Evolutionary conservation across 148 eudicot species (phyloP).

Genomic region (Spergularia bocconei): DNA sequence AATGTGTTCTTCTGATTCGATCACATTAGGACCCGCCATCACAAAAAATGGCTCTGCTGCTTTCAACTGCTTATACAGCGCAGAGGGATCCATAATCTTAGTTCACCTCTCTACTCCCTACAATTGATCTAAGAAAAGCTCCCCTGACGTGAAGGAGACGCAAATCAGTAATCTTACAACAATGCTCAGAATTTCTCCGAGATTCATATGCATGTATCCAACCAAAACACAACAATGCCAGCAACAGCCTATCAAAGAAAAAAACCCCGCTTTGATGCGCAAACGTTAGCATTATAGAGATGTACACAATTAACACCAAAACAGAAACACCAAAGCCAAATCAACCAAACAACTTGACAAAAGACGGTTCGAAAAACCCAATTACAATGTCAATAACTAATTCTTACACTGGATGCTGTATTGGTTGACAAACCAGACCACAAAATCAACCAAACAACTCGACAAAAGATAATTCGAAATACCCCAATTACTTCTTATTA

Average conservation of each 20-base stretch:
- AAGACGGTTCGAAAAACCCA: too few relatives aligned
- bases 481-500: too few relatives aligned
- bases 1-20: slow-evolving; percentile 93
- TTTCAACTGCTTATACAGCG: slow-evolving; percentile 61
- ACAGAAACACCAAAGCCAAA: too few relatives aligned
- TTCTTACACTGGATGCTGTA: too few relatives aligned
- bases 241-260: background rate
- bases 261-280: background rate
- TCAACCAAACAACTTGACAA: too few relatives aligned
- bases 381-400: too few relatives aligned
- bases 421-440: too few relatives aligned
- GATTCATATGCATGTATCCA: background rate
- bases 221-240: background rate
- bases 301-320: too few relatives aligned
- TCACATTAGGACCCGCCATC: slow-evolving; percentile 94
- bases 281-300: too few relatives aligned
- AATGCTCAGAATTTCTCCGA: background rate
- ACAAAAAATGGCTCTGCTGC: slow-evolving; percentile 80
- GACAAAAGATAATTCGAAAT: too few relatives aligned
- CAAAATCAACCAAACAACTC: too few relatives aligned
- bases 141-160: background rate
- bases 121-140: background rate
- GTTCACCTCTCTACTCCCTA: background rate
- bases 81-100: slow-evolving; percentile 52
- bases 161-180: background rate